Evolutionary conservation across 208 protist species (phyloP), one percentile per base, ranked within the genome.

Genomic region (Leishmania tarentolae): DNA sequence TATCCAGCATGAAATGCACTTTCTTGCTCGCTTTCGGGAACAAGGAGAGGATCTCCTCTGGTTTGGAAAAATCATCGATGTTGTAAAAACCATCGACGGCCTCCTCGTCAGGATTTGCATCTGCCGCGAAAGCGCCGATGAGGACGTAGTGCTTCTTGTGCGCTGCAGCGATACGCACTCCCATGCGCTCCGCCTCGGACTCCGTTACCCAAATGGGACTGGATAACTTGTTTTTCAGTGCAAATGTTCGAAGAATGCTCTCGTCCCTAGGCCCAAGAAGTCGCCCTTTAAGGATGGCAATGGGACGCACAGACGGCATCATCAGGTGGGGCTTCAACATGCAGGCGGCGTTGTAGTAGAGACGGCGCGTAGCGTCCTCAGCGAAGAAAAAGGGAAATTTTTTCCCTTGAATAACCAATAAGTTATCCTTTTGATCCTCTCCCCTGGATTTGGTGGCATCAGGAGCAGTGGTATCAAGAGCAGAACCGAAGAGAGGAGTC

Each of bases 131-230:
- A 42, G 85, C 86, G 24, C 94, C 94, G 78, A 96, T 93, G 42
- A 84, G 87, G 17, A 94, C 94, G 80, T 85, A 96, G 66, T 94
- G 85, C 57, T 85, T 88, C 37, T 81, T 73, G 78, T 94, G 82
- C 50, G 88, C 87, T 13, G 87, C 86, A 19, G 85, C 83, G 63
- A 97, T 95, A 31, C 75, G 79, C 8, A 97, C 90, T 15, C 94
- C 94, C 76, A 96, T 83, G 40, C 88, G 88, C 28, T 72, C 74
- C 28, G 93, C 94, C 9, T 77, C 80, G 19, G 81, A 37, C 42
- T 90, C 87, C 2, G 87, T 96, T n/a, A 97, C 79, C 93, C 94
- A 97, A 76, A 97, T 86, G 37, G 94, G 94, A 70, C 94, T 97
- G 70, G 94, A 95, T 61, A 97, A 84, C 80, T 95, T 95, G 82